Base-by-base conservation (phyloP, 495 filamentous ascomycete genomes). In the Bacidia rubella region DNA sequence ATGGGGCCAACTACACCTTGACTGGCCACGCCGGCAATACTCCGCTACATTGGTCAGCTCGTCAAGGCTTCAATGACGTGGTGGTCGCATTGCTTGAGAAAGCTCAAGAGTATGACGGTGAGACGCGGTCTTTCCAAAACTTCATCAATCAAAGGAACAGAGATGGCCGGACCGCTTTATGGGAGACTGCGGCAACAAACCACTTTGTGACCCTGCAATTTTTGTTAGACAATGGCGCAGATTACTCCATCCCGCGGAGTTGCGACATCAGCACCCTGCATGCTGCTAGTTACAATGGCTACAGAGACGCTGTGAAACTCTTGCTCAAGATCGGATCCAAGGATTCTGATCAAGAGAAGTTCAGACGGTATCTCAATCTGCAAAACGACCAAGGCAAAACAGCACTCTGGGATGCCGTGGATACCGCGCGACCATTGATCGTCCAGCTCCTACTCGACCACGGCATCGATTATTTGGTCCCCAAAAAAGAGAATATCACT, bases 321-420 rank as follows among this genome's bases (percentile, higher is more conserved):
- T 21, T 35, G 29, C 29, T 43, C n/a, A n/a, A n/a, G n/a, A n/a
- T n/a, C n/a, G n/a, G n/a, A 17, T 40, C 48, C n/a, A 43, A 57
- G 19, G 49, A 47, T 15, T 32, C 53, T 17, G 42, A 50, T 17
- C 22, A 12, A 19, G 29, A 44, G 1, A 26, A 41, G 0, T 27
- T 17, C 23, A 24, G 26, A 19, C 2, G 10, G 3, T 35, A 2
- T 4, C 17, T 35, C 29, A 35, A 35, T 15, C 7, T 15, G 7
- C 29, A 35, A 15, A 35, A 51, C 19, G 47, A 47, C 19, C 49
- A 42, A 3, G 24, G 43, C 9, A 57, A 52, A 15, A 26, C 54
- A 15, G 41, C 54, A 12, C 22, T 57, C 3, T 53, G 21, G 21
- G 49, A 57, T 19, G 54, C 54, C 23, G 52, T 49, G 25, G 41